Evolutionary conservation across 2,329 filamentous ascomycete species (phyloP), one percentile per base, ranked within the genome.

Genomic region (Alternaria triticina): DNA sequence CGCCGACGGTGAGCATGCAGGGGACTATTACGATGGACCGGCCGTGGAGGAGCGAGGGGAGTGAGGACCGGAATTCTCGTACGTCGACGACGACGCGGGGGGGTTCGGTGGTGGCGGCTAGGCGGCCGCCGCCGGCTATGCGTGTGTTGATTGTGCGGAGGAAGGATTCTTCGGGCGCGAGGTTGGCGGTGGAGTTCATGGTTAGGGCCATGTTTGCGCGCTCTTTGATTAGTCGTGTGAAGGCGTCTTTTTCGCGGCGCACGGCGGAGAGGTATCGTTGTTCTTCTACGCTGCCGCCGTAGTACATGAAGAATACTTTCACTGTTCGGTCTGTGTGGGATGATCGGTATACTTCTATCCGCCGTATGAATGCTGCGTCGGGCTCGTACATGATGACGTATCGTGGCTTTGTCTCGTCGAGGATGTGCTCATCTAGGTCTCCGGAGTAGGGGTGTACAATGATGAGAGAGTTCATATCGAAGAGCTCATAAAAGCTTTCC

Each of bases 371-470:
- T 4, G 95, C 90, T 4, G 95, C 89, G 69, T 98, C 94, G 1
- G 96, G 95, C 77, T 98, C 96, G 80, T 97, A 99, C 96, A 99
- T 98, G 82, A 99, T 91, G 62, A 99, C 93, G 79, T 97, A 97
- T 64, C 92, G 90, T 33, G 96, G 96, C 74, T 92, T 94, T 61
- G 96, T 86, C 80, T 99, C 96, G 78, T 99, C 95, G 2, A 99
- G 86, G n/a, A 98, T 87, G 77, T 97, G 93, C 77, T 98, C 96
- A 78, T 99, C 96, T 83, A 95, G 91, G 77, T 98, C 96, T 11
- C 94, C 94, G 63, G 97, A 94, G 77, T 97, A 99, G 1, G 96
- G 91, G 78, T 98, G 96, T 17, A 98, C 86, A 44, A 97, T 89
- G 12, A 98, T 86, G 20, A 98, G 84, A 69, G 97, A 92, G 70